A percentile compares a stretch with the other conserved stretches of the same genome.
These are phyloP conservation scores for Phalaenopsis equestris DNA, from an alignment of 106 monocot genomes.

Conservation along the genomic window DNA sequence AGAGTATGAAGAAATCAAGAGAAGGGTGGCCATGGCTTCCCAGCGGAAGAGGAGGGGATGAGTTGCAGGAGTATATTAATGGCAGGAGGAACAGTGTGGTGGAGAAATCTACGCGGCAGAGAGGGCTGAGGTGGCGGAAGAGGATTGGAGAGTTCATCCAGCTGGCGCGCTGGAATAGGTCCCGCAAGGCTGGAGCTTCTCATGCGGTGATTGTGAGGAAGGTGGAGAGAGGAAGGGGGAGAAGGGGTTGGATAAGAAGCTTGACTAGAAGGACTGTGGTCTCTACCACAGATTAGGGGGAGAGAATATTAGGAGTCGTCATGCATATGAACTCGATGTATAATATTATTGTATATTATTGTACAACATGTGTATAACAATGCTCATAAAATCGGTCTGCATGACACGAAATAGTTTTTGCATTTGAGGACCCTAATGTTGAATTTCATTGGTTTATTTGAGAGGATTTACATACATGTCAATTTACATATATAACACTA, in stretches of 20 bases:
- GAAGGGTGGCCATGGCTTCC: not conserved
- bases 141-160: conserved; percentile 14
- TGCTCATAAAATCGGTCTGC: no score
- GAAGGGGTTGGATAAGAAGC: conserved; percentile 18
- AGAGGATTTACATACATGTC: no score
- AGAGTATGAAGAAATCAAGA: not conserved
- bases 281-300: not conserved
- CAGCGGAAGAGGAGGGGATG: not conserved
- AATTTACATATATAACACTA: no score
- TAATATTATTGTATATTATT: no score
- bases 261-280: not conserved
- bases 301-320: not conserved
- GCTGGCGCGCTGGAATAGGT: conserved; percentile 15
- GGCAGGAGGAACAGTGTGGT: not conserved
- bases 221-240: conserved; percentile 8
- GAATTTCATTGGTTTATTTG: no score
- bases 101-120: conserved; percentile 4
- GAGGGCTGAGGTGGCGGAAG: conserved; percentile 10
- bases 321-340: no score
- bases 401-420: no score
- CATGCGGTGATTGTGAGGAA: not conserved
- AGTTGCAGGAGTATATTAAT: not conserved
- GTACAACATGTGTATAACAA: no score
- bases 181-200: conserved; percentile 2
- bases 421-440: no score